phyloP scores from a whole-genome alignment of 148 eudicot species.

The Polygonum maritimum region DNA sequence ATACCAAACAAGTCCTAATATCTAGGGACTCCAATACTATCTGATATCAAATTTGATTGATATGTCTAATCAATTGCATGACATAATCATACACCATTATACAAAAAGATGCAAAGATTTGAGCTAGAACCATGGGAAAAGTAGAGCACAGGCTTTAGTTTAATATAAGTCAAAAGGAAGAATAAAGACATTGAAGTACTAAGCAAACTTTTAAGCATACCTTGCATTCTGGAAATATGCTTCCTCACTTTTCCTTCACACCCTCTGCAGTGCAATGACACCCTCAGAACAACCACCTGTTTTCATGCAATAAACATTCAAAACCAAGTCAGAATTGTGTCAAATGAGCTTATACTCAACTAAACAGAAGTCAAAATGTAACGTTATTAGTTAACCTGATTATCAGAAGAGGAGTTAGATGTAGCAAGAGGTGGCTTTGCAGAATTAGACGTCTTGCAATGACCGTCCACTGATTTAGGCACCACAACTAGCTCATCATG shows the following conservation, averaged over 20 bases:
- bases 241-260: slow-evolving; percentile 86
- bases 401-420: background rate
- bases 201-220: slow-evolving; percentile 18
- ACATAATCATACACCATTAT: background rate
- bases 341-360: background rate
- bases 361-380: background rate
- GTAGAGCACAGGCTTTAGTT: background rate
- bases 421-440: background rate
- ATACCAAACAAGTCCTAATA: no score
- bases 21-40: no score
- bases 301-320: background rate
- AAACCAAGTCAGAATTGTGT: background rate
- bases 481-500: background rate
- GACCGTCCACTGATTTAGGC: background rate
- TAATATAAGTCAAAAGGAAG: background rate
- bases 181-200: background rate
- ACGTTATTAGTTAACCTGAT: background rate
- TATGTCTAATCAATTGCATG: background rate
- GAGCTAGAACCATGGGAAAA: background rate
- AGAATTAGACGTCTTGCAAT: background rate
- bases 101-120: background rate
- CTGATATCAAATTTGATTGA: no score
- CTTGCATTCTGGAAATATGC: slow-evolving; percentile 91
- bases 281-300: slow-evolving; percentile 82
- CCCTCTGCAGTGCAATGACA: slow-evolving; percentile 90